Evolutionary conservation across 371 early-diverging fungal species (phyloP), one percentile per base, ranked within the genome.

Genomic region (Umbelopsis sp.): DNA sequence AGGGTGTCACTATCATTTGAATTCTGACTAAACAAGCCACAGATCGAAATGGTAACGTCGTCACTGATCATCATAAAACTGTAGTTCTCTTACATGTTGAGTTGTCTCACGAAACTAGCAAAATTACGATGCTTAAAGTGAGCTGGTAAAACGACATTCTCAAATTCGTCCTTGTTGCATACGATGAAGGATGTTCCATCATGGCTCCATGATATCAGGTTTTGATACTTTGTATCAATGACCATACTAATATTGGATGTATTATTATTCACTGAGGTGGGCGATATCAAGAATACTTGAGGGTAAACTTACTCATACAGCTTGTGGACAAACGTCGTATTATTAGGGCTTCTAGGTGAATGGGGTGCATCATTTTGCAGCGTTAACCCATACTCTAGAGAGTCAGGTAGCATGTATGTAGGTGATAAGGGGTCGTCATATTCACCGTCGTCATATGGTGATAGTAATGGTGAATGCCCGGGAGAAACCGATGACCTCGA

Each of bases 61-160:
- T 22, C 32, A 18, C 20, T 32, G 24, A 11, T 18, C 16, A 64
- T 64, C 65, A 48, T 44, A 11, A 20, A 64, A 25, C 65, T n/a
- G 44, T 22, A 8, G 7, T 32, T 22, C 48, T 41, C 82, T 77
- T 90, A 88, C 89, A 89, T 92, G 73, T 94, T 95, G 18, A 94
- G 82, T 74, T 95, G 95, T 63, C 95, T 81, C 41, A 95, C 92
- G 82, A 96, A 96, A 53, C 91, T 91, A 48, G 87, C 85, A 71
- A 93, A 91, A 71, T 96, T 96, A 75, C 86, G 91, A 79, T 95
- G 94, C 74, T 93, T 94, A 72, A 94, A 95, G 76, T 91, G 90
- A 68, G 85, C 85, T 29, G 93, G 92, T 32, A 96, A 78, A 6
- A 95, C 89, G 65, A 86, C 86, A 44, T 85, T 80, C n/a, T 91